Evolutionary conservation across 2,329 filamentous ascomycete genomes (phyloP), one percentile per base, ranked within the genome.

Genomic region (Talaromyces sp.): DNA sequence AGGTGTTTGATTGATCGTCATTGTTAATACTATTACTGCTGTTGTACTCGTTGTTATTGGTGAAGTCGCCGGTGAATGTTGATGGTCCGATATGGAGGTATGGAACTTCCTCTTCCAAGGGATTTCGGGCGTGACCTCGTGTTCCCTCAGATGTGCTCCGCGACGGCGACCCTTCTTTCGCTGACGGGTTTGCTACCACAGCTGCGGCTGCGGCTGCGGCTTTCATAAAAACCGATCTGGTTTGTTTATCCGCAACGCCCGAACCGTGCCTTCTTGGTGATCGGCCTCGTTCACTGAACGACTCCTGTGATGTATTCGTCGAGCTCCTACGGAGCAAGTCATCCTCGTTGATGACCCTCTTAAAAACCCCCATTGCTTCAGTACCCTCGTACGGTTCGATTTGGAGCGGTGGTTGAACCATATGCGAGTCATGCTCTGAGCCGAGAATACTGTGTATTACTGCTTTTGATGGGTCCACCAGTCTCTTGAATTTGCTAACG

Each of bases 401-500:
- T 54, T 81, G 80, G 54, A 83, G 74, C 8, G 86, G 85, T 59
- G 85, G 86, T 67, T 86, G 83, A 16, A 87, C 86, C 58, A 87
- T 84, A 59, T 84, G 82, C 14, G 85, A 69, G 47, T 79, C 76
- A 60, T 74, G 81, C 37, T 85, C 83, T 63, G 83, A 81, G 3
- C 86, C 87, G 19, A 90, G 80, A 37, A 89, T 85, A 50, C 84
- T 85, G 66, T 87, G 84, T 71, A 89, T 81, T 33, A 82, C 79
- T 13, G 85, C 80, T 70, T 84, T 82, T 66, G 83, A 84, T 64
- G 83, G 80, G 68, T 86, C 82, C 35, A 95, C 80, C 9, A 96
- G 83, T 60, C 85, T 81, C 75, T 96, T 97, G 82, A 98, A 97
- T 65, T 90, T 91, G 68, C 90, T 89, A 47, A 96, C 94, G 3